Evolutionary conservation across 768 basidiomycete genomes (phyloP).

Genomic region (Pleurotus sapidus): DNA sequence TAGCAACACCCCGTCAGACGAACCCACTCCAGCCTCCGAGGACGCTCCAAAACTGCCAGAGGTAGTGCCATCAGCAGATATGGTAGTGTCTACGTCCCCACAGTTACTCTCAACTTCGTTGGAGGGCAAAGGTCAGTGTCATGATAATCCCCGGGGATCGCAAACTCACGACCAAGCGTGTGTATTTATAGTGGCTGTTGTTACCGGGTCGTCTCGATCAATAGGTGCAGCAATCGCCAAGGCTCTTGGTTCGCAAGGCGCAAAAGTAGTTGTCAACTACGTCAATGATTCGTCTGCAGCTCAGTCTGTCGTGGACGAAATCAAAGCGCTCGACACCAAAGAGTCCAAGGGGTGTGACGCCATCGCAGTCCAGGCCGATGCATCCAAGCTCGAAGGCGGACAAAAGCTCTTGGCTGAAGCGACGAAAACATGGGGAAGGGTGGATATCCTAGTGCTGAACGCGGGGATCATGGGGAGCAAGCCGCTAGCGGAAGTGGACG

Average conservation of each 20-base stretch:
- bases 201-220: slow-evolving; percentile 55
- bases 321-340: slow-evolving; percentile 26
- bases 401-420: slow-evolving; percentile 45
- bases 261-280: slow-evolving; percentile 58
- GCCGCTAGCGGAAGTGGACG: slow-evolving; percentile 46
- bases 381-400: slow-evolving; percentile 44
- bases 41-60: background rate
- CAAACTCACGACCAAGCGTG: too few relatives aligned
- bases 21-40: background rate
- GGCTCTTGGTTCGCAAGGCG: slow-evolving; percentile 53
- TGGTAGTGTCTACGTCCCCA: background rate
- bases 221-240: slow-evolving; percentile 57
- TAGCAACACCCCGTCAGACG: background rate
- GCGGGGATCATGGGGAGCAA: slow-evolving; percentile 55
- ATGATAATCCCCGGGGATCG: background rate
- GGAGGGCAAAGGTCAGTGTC: background rate
- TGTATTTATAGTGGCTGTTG: background rate
- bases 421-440: slow-evolving; percentile 42
- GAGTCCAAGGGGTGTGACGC: slow-evolving; percentile 43
- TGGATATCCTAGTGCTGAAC: slow-evolving; percentile 61
- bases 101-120: background rate
- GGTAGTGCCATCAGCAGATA: background rate
- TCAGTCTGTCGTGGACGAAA: slow-evolving; percentile 41
- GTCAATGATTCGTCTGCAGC: slow-evolving; percentile 37
- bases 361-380: slow-evolving; percentile 51